Evolutionary conservation across 1,284 basidiomycete species (phyloP).

Genomic region (Apiotrichum gracile): DNA sequence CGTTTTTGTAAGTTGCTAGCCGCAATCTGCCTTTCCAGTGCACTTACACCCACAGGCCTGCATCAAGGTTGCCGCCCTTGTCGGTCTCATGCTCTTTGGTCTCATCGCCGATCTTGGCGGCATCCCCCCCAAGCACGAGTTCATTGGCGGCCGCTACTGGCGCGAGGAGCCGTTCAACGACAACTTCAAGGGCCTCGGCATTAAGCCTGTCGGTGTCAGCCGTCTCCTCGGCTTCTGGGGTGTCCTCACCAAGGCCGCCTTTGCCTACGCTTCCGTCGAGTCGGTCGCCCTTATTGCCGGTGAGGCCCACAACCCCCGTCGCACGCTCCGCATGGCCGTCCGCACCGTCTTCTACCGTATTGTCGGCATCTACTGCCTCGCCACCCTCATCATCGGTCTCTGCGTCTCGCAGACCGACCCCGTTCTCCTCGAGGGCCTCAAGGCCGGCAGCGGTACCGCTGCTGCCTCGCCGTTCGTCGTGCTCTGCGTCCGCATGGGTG

Average conservation of each 20-base stretch:
- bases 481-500: conserved; percentile 58
- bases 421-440: conserved; percentile 50
- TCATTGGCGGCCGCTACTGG: conserved; percentile 55
- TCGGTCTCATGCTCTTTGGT: conserved; percentile 54
- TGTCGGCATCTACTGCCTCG: conserved; percentile 54
- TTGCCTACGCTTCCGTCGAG: conserved; percentile 40
- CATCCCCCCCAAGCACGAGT: conserved; percentile 54
- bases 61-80: conserved; percentile 65
- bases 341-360: conserved; percentile 67
- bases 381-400: conserved; percentile 16
- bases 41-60: not conserved
- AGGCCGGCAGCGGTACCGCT: conserved; percentile 54
- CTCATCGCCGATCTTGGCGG: conserved; percentile 67
- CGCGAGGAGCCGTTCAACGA: conserved; percentile 52
- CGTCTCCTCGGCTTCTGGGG: conserved; percentile 60
- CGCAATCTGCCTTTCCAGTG: not conserved
- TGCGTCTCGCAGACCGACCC: conserved; percentile 47
- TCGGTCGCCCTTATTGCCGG: conserved; percentile 47
- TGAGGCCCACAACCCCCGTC: conserved; percentile 56
- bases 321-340: conserved; percentile 66
- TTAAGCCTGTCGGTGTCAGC: conserved; percentile 25
- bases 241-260: conserved; percentile 51
- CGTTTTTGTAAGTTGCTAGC: conserved; percentile 48
- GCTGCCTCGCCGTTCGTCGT: conserved; percentile 76
- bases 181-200: conserved; percentile 19